phyloP scores from a whole-genome alignment of 306 rosid species.

The Fragaria nilgerrensis region DNA sequence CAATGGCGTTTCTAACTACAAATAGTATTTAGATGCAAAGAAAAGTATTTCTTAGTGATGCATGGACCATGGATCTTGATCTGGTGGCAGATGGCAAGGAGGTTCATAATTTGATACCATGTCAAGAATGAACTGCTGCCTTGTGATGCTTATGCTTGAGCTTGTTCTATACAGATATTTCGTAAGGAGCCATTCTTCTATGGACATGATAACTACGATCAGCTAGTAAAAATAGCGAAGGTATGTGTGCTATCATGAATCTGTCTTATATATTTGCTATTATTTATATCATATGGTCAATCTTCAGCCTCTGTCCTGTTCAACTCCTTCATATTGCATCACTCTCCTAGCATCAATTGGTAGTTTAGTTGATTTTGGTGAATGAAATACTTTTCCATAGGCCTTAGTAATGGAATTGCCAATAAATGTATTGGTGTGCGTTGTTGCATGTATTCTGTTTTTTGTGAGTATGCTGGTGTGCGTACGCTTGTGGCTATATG shows the following conservation, averaged over 20 bases:
- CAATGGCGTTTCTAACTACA: neutral
- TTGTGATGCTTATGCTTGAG: conserved; percentile 38
- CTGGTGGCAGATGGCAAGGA: conserved; percentile 27
- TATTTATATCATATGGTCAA: neutral
- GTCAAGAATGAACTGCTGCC: conserved; percentile 22
- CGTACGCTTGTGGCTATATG: neutral
- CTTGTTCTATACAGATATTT: conserved; percentile 64
- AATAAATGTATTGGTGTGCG: neutral
- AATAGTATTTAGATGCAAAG: neutral
- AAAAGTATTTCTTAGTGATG: neutral
- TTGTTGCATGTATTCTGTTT: neutral
- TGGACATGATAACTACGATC: conserved; percentile 92
- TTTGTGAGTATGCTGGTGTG: neutral
- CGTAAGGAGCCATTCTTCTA: conserved; percentile 98
- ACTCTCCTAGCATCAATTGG: neutral
- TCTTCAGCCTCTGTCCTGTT: neutral
- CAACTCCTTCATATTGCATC: neutral
- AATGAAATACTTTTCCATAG: neutral
- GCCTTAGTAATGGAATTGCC: neutral
- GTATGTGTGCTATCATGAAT: conserved; percentile 29
- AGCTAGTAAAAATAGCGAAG: conserved; percentile 90
- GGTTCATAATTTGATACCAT: conserved; percentile 24
- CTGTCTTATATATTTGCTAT: neutral
- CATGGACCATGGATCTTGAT: conserved; percentile 14
- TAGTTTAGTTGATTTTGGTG: neutral